These are phyloP conservation scores for Neofusicoccum umdonicola DNA, from an alignment of 2,329 filamentous ascomycete species.

Conservation along the genomic window DNA sequence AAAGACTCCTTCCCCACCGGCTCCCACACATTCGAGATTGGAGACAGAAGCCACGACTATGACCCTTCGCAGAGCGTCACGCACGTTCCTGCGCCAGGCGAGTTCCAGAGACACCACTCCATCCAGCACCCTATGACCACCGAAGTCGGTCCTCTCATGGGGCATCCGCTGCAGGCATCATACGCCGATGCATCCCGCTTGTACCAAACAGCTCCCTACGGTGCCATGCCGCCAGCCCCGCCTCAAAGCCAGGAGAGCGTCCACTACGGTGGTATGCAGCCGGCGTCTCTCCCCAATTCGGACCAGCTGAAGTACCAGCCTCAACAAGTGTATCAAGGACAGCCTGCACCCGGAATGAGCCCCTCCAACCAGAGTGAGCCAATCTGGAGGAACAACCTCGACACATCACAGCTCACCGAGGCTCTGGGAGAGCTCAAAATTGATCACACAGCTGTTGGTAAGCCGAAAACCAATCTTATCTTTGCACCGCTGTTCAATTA, in stretches of 20 bases:
- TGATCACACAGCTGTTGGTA: slow-evolving; percentile 82
- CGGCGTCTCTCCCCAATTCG: slow-evolving; percentile 28
- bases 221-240: slow-evolving; percentile 26
- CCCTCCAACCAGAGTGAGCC: slow-evolving; percentile 51
- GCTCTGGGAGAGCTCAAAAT: slow-evolving; percentile 84
- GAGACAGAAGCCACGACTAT: slow-evolving; percentile 39
- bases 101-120: slow-evolving; percentile 36
- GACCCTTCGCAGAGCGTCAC: slow-evolving; percentile 27
- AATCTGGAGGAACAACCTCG: slow-evolving; percentile 35
- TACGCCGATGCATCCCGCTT: slow-evolving; percentile 30
- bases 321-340: slow-evolving; percentile 32
- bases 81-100: slow-evolving; percentile 37
- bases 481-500: neutral
- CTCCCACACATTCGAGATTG: slow-evolving; percentile 42
- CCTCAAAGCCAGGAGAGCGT: slow-evolving; percentile 28
- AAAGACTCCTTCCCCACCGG: slow-evolving; percentile 48
- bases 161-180: slow-evolving; percentile 21
- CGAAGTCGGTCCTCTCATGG: slow-evolving; percentile 10
- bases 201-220: slow-evolving; percentile 37
- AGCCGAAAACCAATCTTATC: slow-evolving; percentile 28
- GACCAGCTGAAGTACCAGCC: slow-evolving; percentile 35
- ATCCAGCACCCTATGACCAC: slow-evolving; percentile 26
- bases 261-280: slow-evolving; percentile 37
- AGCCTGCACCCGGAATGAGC: slow-evolving; percentile 29
- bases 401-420: slow-evolving; percentile 68